phyloP scores from a whole-genome alignment of 768 basidiomycete species.

The Artomyces pyxidatus region DNA sequence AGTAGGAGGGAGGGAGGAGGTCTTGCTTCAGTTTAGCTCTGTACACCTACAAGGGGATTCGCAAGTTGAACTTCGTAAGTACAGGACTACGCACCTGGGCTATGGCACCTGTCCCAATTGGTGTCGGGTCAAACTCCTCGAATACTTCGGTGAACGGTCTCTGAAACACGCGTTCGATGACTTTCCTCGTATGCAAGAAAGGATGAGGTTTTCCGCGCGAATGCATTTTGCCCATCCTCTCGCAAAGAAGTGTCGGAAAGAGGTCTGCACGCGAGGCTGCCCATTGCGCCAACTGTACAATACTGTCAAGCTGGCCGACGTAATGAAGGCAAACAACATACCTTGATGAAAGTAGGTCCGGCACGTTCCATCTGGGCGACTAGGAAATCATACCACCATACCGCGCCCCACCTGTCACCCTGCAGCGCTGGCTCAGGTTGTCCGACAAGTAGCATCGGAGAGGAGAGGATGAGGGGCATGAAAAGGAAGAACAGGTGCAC shows the following conservation, averaged over 20 bases:
- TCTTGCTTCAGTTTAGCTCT: constrained; percentile 77
- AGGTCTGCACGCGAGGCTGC: constrained; percentile 92
- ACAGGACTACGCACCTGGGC: constrained; percentile 53
- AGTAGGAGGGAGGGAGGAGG: constrained; percentile 79
- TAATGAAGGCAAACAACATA: constrained; percentile 24
- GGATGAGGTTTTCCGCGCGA: constrained; percentile 82
- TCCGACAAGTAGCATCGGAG: constrained; percentile 78
- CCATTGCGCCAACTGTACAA: constrained; percentile 98
- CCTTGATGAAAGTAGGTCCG: constrained; percentile 97
- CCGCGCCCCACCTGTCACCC: constrained; percentile 84
- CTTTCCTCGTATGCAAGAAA: constrained; percentile 66
- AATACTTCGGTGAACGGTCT: constrained; percentile 84
- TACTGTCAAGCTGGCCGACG: too few species aligned
- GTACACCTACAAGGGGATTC: constrained; percentile 55
- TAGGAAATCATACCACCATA: constrained; percentile 96
- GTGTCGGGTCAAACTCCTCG: constrained; percentile 75
- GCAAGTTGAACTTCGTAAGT: not conserved
- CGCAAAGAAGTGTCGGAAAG: constrained; percentile 82
- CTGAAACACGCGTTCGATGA: constrained; percentile 80
- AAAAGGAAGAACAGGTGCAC: constrained; percentile 77
- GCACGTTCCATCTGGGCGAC: constrained; percentile 88
- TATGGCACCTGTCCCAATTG: constrained; percentile 98
- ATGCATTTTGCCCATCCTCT: constrained; percentile 77
- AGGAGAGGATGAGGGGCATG: constrained; percentile 73
- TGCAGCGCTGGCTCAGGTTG: constrained; percentile 42